Conservation (phyloP, 495 filamentous ascomycete genomes). For the Aspergillus sclerotioniger region DNA sequence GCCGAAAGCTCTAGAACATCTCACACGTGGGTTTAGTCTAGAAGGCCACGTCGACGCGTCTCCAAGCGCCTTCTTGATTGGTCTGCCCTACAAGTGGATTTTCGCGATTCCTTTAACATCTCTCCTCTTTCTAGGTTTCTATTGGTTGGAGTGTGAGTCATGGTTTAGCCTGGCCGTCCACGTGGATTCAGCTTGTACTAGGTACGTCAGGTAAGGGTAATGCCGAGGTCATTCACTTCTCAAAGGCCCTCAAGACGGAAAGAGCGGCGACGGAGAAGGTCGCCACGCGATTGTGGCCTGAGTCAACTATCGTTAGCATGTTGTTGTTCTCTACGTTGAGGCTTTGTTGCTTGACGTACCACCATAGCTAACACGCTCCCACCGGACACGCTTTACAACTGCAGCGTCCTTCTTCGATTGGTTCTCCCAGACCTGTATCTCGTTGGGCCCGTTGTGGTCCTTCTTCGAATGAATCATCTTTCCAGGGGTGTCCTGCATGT, state of each 20-base stretch:
- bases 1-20: background rate
- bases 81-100: constrained; percentile 1
- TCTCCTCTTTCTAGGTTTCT: background rate
- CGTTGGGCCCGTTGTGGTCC: constrained; percentile 28
- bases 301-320: constrained; percentile 4
- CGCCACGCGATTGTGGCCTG: constrained; percentile 52
- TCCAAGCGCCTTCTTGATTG: background rate
- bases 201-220: background rate
- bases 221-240: constrained; percentile 24
- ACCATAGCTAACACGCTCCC: constrained; percentile 47
- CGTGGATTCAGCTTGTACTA: background rate
- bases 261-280: constrained; percentile 53
- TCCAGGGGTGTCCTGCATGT: constrained; percentile 54
- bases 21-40: background rate
- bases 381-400: constrained; percentile 47
- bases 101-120: background rate
- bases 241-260: constrained; percentile 66
- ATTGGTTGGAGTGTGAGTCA: background rate
- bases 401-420: constrained; percentile 28
- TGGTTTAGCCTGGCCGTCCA: background rate
- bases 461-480: constrained; percentile 37
- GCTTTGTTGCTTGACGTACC: constrained; percentile 32
- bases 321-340: background rate
- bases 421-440: constrained; percentile 41
- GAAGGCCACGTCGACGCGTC: background rate